phyloP scores from a whole-genome alignment of 345 rosid genomes.

The Rhizophora mangle region DNA sequence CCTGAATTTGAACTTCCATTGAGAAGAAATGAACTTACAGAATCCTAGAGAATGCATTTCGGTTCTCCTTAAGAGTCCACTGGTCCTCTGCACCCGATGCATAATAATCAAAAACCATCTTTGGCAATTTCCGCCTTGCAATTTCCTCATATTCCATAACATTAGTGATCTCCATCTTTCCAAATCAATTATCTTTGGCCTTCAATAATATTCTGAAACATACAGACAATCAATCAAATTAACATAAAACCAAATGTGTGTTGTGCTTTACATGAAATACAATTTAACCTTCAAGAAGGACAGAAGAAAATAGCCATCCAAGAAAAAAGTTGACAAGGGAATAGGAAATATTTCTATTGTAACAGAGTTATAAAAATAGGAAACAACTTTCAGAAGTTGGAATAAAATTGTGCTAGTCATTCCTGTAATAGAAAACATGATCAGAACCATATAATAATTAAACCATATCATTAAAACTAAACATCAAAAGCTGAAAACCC shows the following conservation, averaged over 20 bases:
- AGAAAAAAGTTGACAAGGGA: background rate
- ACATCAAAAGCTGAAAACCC: constrained; percentile 3
- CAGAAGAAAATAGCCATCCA: background rate
- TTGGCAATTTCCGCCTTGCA: constrained; percentile 83
- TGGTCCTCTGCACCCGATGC: constrained; percentile 97
- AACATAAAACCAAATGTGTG: background rate
- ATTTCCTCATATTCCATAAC: constrained; percentile 79
- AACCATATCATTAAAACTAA: background rate
- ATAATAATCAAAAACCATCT: constrained; percentile 90
- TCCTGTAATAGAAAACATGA: background rate
- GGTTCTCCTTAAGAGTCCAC: constrained; percentile 87
- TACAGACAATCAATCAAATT: background rate
- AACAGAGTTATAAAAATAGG: background rate
- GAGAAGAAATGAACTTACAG: constrained; percentile 40
- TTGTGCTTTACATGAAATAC: too few relatives aligned
- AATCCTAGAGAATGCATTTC: constrained; percentile 81
- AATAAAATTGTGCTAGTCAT: background rate
- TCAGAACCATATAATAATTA: background rate
- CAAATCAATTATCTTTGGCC: constrained; percentile 7
- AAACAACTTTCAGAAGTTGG: background rate
- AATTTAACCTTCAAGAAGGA: background rate
- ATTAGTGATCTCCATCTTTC: constrained; percentile 74
- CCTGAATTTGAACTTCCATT: background rate
- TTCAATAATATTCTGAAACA: background rate
- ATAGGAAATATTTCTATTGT: background rate